Evolutionary conservation across 306 rosid genomes (phyloP), one percentile per base, ranked within the genome.

Genomic region (Vigna reflexopilosa): DNA sequence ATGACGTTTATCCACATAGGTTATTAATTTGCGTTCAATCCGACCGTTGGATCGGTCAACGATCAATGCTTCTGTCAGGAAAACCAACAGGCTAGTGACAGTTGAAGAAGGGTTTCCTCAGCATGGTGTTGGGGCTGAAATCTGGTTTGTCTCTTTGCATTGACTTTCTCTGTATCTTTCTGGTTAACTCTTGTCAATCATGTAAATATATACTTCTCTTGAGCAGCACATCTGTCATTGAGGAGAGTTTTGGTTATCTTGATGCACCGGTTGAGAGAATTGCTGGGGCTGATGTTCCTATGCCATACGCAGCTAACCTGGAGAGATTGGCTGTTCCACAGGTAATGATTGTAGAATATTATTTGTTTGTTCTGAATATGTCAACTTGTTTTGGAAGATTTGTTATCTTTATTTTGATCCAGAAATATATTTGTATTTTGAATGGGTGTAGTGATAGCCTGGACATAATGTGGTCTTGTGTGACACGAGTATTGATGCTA

Each of bases 81-180:
- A 96, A 86, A 96, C 99, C 81, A 96, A 88, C 87, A 90, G 97
- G 80, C 76, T 96, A 44, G 88, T 96, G 55, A 96, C 99, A 32
- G 93, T 96, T 72, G 99, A 96, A 86, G 99, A 96, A 93, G 99
- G 99, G 66, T 91, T 93, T 86, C 99, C 99, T 80, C 99, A 96
- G 93, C 98, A 96, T 75, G 99, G 99, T 49, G 96, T 96, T 79
- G 99, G 99, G 16, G 98, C 99, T 4, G 99, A 96, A 88, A 96
- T 96, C 73, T 96, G 99, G 99, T 95, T 74, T 38, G 58, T 83
- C 75, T 75, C 78, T 87, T 70, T 58, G 16, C 81, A 44, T 63
- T 45, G 3, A 51, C 40, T 45, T 67, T 24, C 56, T 82, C 45
- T 61, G 13, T 47, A 5, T 73, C 30, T 71, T 72, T 52, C 55